Evolutionary conservation across 2,329 filamentous ascomycete genomes (phyloP).

Genomic region (Ramularia endophylla): DNA sequence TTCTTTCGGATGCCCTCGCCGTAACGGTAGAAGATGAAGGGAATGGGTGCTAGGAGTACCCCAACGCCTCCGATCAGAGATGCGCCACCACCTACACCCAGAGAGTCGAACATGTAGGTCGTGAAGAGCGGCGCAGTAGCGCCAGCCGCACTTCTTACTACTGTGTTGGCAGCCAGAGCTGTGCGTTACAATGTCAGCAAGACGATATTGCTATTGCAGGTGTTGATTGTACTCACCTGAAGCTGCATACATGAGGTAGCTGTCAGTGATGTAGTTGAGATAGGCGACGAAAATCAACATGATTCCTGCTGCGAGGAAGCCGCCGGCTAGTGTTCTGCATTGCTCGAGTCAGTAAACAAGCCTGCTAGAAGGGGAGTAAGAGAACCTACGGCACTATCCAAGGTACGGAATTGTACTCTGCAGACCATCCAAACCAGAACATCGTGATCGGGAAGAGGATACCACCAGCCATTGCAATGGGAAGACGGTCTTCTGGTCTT

Average conservation of each 20-base stretch:
- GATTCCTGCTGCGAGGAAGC: slow-evolving; percentile 37
- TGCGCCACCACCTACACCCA: slow-evolving; percentile 28
- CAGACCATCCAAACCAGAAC: slow-evolving; percentile 32
- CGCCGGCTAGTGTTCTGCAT: slow-evolving; percentile 40
- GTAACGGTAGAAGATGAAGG: slow-evolving; percentile 22
- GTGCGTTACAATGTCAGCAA: neutral
- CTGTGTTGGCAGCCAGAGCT: slow-evolving; percentile 28
- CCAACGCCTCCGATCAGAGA: slow-evolving; percentile 42
- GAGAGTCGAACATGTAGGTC: slow-evolving; percentile 28
- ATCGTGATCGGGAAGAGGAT: slow-evolving; percentile 29
- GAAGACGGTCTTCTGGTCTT: slow-evolving; percentile 39
- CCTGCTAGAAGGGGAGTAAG: too few species aligned
- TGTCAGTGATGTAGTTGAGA: slow-evolving; percentile 47
- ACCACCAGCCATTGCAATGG: slow-evolving; percentile 29
- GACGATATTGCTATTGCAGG: too few species aligned
- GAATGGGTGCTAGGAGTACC: slow-evolving; percentile 29
- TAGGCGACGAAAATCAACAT: slow-evolving; percentile 47
- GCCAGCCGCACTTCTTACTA: slow-evolving; percentile 23
- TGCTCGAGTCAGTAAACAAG: too few species aligned
- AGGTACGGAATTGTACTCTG: slow-evolving; percentile 36
- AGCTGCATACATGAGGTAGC: slow-evolving; percentile 37
- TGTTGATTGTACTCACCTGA: neutral
- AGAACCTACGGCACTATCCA: slow-evolving; percentile 45
- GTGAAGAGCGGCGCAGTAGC: slow-evolving; percentile 30
- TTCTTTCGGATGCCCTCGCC: slow-evolving; percentile 10